A percentile compares a stretch with the other conserved stretches of the same genome.
Conservation (phyloP, 1,139 yeast genomes). For the Waltiozyma sp. region DNA sequence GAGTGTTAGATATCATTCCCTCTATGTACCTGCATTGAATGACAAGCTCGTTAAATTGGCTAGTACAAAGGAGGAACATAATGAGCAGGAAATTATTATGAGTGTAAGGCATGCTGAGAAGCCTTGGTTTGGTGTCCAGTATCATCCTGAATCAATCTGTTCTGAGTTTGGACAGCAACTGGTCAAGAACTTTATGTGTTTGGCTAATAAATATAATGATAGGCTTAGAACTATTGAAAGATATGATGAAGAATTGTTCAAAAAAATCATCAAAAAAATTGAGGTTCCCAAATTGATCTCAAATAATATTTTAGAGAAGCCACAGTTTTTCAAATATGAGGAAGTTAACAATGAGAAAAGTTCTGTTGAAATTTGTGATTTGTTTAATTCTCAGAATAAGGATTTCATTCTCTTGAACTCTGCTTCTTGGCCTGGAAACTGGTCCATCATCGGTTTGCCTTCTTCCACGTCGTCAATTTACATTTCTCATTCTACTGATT, state of each 20-base stretch:
- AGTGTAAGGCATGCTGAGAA: slow-evolving; percentile 50
- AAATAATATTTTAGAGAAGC: background rate
- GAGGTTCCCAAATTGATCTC: slow-evolving; percentile 1
- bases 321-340: background rate
- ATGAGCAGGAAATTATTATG: slow-evolving; percentile 45
- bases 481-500: slow-evolving; percentile 43
- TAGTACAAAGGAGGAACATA: slow-evolving; percentile 28
- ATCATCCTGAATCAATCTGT: slow-evolving; percentile 93
- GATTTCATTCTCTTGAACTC: slow-evolving; percentile 59
- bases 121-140: slow-evolving; percentile 92
- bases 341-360: slow-evolving; percentile 1
- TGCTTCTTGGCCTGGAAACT: slow-evolving; percentile 70
- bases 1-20: slow-evolving; percentile 84
- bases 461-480: slow-evolving; percentile 43
- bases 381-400: slow-evolving; percentile 18
- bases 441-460: slow-evolving; percentile 80
- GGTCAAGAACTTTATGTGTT: slow-evolving; percentile 48
- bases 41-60: slow-evolving; percentile 44
- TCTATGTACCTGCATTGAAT: slow-evolving; percentile 37
- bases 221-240: slow-evolving; percentile 10
- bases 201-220: slow-evolving; percentile 35
- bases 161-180: slow-evolving; percentile 55
- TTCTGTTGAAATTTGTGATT: slow-evolving; percentile 40
- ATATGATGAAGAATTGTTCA: slow-evolving; percentile 3
- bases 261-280: slow-evolving; percentile 1